Conservation (phyloP, 2,329 filamentous ascomycete species). For the Sclerotinia sclerotiorum region DNA sequence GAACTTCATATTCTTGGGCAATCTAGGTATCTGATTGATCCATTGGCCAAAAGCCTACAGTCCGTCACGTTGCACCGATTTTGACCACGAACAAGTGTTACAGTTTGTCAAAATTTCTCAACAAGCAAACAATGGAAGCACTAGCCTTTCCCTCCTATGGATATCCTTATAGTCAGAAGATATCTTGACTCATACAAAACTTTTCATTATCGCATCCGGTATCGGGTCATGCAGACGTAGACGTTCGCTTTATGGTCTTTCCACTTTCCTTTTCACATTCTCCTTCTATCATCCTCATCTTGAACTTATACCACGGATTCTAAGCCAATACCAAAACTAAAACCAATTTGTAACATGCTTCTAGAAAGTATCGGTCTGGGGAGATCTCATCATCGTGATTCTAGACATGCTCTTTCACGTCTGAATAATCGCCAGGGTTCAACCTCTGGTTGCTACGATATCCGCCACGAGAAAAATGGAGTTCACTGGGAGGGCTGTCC, state of each 20-base stretch:
- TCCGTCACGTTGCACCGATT: background rate
- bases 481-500: slow-evolving; percentile 21
- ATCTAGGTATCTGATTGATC: background rate
- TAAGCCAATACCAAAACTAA: slow-evolving; percentile 1
- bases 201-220: slow-evolving; percentile 10
- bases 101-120: slow-evolving; percentile 8
- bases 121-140: slow-evolving; percentile 16
- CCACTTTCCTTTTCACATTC: background rate
- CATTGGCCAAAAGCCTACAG: slow-evolving; percentile 1
- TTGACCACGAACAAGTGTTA: slow-evolving; percentile 7
- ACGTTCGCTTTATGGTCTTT: slow-evolving; percentile 9
- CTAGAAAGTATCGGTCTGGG: slow-evolving; percentile 7
- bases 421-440: background rate
- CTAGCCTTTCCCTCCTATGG: background rate
- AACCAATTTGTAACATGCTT: background rate
- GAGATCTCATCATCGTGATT: slow-evolving; percentile 16
- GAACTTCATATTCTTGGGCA: background rate
- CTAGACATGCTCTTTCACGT: slow-evolving; percentile 15
- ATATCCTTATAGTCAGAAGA: background rate
- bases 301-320: background rate
- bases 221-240: background rate
- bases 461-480: slow-evolving; percentile 17
- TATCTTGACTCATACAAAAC: slow-evolving; percentile 11
- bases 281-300: background rate
- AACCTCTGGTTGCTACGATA: slow-evolving; percentile 15